Evolutionary conservation across 2,329 filamentous ascomycete species (phyloP), one percentile per base, ranked within the genome.

Genomic region (Colletotrichum godetiae): DNA sequence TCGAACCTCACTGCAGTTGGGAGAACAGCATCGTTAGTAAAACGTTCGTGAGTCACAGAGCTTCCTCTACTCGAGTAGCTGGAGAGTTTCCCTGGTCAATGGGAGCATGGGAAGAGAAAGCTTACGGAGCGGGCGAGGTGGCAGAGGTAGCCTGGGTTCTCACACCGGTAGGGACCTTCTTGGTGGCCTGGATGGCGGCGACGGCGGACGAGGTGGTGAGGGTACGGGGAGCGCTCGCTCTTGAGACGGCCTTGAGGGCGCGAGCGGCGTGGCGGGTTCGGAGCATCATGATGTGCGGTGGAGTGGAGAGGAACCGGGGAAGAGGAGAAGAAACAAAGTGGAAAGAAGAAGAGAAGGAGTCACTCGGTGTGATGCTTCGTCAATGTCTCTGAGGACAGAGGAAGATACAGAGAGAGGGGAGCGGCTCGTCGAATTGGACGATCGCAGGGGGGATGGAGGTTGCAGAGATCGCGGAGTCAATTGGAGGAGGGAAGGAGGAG

Each of bases 61-160:
- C 5, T 29, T 13, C 0, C 13, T 29, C 31, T 11, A 42, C 27
- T 3, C 24, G 13, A 42, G 24, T 5, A 22, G 10, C 60, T 10
- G 27, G 11, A n/a, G 1, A 53, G 5, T 35, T 46, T 5, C 37
- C 29, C 56, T n/a, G 56, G n/a, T 27, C 22, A 15, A 59, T 15
- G 46, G 56, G 31, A 33, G 11, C 29, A 56, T 49, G 19, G 19
- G 19, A 42, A 42, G 27, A 19, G 77, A 69, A 63, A 71, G 87
- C 91, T 81, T 86, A 92, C 90, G 87, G 81, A 74, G 87, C 84
- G 74, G 87, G 81, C 74, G 88, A 78, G 56, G 83, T 83, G 56
- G 86, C 84, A 53, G 85, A 83, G 42, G 88, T 89, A 37, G 87
- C 84, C 76, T 89, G 86, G 78, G 82, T 86, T 79, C 88, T 86